Conservation (phyloP, 2,329 filamentous ascomycete species). For the Fusarium lyarnte region DNA sequence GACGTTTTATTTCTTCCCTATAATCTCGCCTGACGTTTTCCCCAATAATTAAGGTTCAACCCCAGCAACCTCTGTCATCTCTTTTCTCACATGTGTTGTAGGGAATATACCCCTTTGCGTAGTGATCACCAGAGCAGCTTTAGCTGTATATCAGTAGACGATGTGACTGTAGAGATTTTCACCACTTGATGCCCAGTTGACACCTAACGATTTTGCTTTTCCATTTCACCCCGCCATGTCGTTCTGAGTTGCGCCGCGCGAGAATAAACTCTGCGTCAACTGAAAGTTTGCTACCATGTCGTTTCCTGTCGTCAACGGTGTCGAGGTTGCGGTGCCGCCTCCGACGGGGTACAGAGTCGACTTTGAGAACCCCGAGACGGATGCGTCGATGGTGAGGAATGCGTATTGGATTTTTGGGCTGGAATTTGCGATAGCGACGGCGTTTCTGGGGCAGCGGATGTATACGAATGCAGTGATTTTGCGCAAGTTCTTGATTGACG, state of each 20-base stretch:
- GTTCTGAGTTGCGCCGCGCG: not conserved
- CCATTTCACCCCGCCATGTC: not conserved
- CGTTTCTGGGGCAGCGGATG: constrained; percentile 9
- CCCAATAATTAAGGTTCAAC: not conserved
- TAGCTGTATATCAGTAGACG: not conserved
- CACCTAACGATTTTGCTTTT: not conserved
- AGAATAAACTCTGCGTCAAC: not conserved
- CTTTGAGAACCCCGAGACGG: not conserved
- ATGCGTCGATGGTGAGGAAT: constrained; percentile 9
- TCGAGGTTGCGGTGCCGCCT: constrained; percentile 6
- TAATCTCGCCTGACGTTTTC: not conserved
- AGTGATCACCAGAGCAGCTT: not conserved
- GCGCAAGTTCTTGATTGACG: constrained; percentile 5
- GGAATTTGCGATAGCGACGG: constrained; percentile 9
- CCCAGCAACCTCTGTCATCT: not conserved
- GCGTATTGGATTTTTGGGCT: constrained; percentile 11
- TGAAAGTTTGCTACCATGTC: not conserved
- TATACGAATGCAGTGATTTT: constrained; percentile 11
- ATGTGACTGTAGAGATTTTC: not conserved
- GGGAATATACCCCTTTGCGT: not conserved
- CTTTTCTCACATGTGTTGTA: not conserved
- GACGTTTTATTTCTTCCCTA: not conserved
- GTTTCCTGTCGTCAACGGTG: constrained; percentile 4
- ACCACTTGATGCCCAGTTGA: not conserved
- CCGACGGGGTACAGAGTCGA: not conserved